These are phyloP conservation scores for Aspergillus sp. DNA, from an alignment of 2,329 filamentous ascomycete species.

Conservation along the genomic window DNA sequence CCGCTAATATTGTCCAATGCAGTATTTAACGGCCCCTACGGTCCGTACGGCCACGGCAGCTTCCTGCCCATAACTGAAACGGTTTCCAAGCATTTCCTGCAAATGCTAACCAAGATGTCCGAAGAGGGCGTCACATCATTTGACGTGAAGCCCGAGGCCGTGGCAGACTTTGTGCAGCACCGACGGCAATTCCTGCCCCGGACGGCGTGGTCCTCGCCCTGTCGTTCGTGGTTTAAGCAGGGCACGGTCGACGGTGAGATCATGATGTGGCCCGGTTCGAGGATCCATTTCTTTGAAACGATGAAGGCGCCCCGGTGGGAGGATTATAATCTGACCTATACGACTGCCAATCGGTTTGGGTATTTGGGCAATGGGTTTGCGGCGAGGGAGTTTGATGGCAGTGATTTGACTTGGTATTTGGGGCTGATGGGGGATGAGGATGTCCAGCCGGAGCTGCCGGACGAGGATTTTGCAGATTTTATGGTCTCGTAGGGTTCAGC, in stretches of 20 bases:
- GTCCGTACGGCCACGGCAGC: conserved; percentile 27
- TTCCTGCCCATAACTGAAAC: conserved; percentile 26
- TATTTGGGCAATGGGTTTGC: conserved; percentile 22
- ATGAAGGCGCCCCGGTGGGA: conserved; percentile 25
- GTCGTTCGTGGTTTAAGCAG: conserved; percentile 14
- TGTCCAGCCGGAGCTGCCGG: not conserved
- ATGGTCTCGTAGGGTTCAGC: not conserved
- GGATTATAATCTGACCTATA: conserved; percentile 24
- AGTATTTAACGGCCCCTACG: conserved; percentile 17
- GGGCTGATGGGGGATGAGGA: not conserved
- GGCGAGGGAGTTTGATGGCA: conserved; percentile 18
- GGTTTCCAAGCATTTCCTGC: conserved; percentile 4
- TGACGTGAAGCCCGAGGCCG: not conserved
- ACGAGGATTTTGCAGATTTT: not conserved
- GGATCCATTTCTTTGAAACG: conserved; percentile 26
- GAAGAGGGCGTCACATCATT: not conserved
- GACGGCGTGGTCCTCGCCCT: conserved; percentile 11
- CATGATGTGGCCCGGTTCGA: conserved; percentile 22
- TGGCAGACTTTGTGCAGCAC: conserved; percentile 11
- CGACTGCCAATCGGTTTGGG: conserved; percentile 15
- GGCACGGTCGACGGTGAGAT: conserved; percentile 12
- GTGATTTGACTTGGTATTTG: conserved; percentile 7
- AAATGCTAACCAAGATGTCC: not conserved
- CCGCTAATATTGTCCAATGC: too few relatives aligned
- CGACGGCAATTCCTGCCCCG: conserved; percentile 4